phyloP scores from a whole-genome alignment of 768 basidiomycete species.

The Auricularia heimuer region DNA sequence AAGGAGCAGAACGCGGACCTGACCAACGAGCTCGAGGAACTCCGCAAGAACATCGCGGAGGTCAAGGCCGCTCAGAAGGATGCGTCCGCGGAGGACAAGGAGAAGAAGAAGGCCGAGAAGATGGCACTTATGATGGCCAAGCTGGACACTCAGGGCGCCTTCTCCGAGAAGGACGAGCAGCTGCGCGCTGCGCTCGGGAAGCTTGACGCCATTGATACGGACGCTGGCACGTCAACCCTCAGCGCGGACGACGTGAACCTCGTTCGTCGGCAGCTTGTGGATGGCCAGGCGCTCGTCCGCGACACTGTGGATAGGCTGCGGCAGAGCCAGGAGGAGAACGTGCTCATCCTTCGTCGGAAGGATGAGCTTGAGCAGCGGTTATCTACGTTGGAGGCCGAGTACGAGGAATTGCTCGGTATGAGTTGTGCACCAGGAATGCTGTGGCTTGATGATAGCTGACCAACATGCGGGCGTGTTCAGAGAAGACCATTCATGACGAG shows the following conservation, averaged over 20 bases:
- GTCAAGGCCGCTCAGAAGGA: slow-evolving; percentile 76
- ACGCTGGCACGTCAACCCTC: slow-evolving; percentile 41
- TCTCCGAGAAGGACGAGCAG: slow-evolving; percentile 93
- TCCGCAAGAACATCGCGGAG: slow-evolving; percentile 69
- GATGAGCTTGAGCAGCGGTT: slow-evolving; percentile 85
- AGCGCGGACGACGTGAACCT: slow-evolving; percentile 68
- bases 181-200: slow-evolving; percentile 76
- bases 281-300: slow-evolving; percentile 74
- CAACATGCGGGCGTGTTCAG: slow-evolving; percentile 29
- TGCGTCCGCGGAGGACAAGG: slow-evolving; percentile 87
- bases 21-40: slow-evolving; percentile 79
- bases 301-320: slow-evolving; percentile 86
- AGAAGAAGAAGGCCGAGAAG: slow-evolving; percentile 98
- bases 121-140: slow-evolving; percentile 99
- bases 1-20: slow-evolving; percentile 90
- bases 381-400: slow-evolving; percentile 77
- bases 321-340: slow-evolving; percentile 87
- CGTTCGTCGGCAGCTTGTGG: slow-evolving; percentile 81
- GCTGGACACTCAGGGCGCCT: slow-evolving; percentile 89
- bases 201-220: slow-evolving; percentile 70
- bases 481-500: slow-evolving; percentile 87
- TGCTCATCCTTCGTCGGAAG: slow-evolving; percentile 67
- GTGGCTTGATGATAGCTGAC: slow-evolving; percentile 10
- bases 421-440: slow-evolving; percentile 10
- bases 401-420: slow-evolving; percentile 91